Percentiles rank a stretch among this genome's conserved stretches.
Conservation (phyloP, 768 basidiomycete genomes). For the Kwoniella shandongensis region DNA sequence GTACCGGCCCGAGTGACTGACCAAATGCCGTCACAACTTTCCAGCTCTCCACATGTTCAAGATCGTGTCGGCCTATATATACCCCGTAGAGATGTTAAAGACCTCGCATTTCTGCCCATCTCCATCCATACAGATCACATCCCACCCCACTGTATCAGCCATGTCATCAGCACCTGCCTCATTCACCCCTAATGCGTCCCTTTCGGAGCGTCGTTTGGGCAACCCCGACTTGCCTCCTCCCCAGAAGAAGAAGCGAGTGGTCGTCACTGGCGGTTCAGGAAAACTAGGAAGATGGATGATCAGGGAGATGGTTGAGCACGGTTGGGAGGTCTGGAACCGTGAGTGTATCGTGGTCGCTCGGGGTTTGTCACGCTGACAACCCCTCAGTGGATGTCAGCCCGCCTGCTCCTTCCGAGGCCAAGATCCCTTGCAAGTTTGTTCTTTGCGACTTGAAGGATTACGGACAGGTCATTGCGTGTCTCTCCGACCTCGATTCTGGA, state of each 20-base stretch:
- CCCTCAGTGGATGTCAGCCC: constrained; percentile 31
- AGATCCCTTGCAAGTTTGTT: constrained; percentile 29
- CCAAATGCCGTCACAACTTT: too few species aligned
- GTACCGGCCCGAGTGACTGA: too few species aligned
- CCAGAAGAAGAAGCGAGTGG: constrained; percentile 34
- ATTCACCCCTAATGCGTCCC: constrained; percentile 23
- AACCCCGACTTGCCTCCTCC: constrained; percentile 20
- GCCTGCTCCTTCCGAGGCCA: constrained; percentile 32
- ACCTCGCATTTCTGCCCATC: too few species aligned
- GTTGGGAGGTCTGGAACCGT: constrained; percentile 45
- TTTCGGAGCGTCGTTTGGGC: constrained; percentile 32
- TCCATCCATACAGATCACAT: not conserved
- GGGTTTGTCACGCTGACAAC: too few species aligned
- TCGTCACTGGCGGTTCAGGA: constrained; percentile 42
- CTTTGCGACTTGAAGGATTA: constrained; percentile 46
- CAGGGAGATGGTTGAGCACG: constrained; percentile 45
- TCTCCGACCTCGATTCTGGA: constrained; percentile 37
- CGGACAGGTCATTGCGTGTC: constrained; percentile 43
- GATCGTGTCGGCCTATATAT: too few species aligned
- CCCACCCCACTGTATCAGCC: not conserved
- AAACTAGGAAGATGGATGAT: constrained; percentile 45
- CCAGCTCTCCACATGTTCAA: too few species aligned
- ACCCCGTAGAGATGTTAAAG: too few species aligned
- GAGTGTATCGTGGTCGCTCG: too few species aligned
- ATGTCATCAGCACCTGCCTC: constrained; percentile 22